Percentiles rank a stretch among this genome's conserved stretches.
These are phyloP conservation scores for Melastoma malabathricum DNA, from an alignment of 345 rosid species.

Conservation along the genomic window DNA sequence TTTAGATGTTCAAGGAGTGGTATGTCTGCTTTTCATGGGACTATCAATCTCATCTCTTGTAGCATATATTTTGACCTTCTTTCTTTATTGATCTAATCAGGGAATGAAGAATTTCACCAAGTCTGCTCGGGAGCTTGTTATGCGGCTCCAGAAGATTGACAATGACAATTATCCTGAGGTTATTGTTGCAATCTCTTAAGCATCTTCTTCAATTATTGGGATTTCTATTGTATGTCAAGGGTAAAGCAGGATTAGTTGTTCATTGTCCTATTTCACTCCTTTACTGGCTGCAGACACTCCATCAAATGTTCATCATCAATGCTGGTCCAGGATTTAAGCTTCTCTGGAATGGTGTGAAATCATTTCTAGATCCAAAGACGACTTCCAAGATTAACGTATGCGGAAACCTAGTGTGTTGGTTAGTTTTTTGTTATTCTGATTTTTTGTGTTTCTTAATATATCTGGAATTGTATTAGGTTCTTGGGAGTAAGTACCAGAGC, in stretches of 20 bases:
- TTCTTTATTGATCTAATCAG: conserved; percentile 14
- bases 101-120: conserved; percentile 83
- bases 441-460: conserved; percentile 1
- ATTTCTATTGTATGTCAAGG: no score
- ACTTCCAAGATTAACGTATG: conserved; percentile 90
- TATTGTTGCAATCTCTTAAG: conserved; percentile 7
- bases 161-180: conserved; percentile 99
- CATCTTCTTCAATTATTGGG: no score
- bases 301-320: conserved; percentile 95
- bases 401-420: neutral
- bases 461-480: conserved; percentile 45
- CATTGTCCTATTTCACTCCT: neutral
- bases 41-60: neutral
- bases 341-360: conserved; percentile 78
- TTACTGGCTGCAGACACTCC: conserved; percentile 61
- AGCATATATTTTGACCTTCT: neutral
- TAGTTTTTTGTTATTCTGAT: neutral
- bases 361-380: conserved; percentile 93
- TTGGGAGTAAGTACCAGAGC: conserved; percentile 78
- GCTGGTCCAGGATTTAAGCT: conserved; percentile 90
- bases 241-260: no score
- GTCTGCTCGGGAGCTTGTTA: conserved; percentile 85
- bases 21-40: conserved; percentile 16
- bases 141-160: conserved; percentile 87
- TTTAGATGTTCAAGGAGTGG: conserved; percentile 99